Conservation (phyloP, 441 rosid genomes). For the Populus trichocarpa region DNA sequence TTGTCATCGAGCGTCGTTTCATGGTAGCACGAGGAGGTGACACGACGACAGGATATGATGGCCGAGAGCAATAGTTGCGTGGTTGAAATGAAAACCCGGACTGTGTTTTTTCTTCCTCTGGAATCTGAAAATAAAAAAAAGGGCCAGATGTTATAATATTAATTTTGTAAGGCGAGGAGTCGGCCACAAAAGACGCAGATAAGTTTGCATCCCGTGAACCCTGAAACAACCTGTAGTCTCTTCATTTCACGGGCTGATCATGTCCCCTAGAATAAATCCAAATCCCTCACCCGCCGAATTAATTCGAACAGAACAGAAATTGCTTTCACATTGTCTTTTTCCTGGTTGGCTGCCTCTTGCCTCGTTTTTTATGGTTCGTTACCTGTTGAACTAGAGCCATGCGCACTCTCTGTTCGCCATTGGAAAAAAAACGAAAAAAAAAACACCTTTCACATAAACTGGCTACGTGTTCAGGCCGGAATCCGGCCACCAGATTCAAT, state of each 20-base stretch:
- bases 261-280: conserved; percentile 4
- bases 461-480: not conserved
- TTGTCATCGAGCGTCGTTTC: not conserved
- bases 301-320: no score
- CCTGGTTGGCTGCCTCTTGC: not conserved
- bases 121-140: not conserved
- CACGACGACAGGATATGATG: not conserved
- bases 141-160: not conserved
- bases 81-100: not conserved
- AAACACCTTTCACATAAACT: not conserved
- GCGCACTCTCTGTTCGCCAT: not conserved
- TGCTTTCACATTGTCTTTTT: not conserved
- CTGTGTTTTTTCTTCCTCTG: not conserved
- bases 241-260: conserved; percentile 19
- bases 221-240: not conserved
- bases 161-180: not conserved
- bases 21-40: not conserved
- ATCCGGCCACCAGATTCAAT: not conserved
- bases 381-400: not conserved
- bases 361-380: not conserved
- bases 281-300: not conserved
- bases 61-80: not conserved
- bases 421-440: not conserved
- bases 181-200: not conserved
- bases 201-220: conserved; percentile 17